Base-by-base conservation (phyloP, 73 alveolate species). In the Paramecium biaurelia region DNA sequence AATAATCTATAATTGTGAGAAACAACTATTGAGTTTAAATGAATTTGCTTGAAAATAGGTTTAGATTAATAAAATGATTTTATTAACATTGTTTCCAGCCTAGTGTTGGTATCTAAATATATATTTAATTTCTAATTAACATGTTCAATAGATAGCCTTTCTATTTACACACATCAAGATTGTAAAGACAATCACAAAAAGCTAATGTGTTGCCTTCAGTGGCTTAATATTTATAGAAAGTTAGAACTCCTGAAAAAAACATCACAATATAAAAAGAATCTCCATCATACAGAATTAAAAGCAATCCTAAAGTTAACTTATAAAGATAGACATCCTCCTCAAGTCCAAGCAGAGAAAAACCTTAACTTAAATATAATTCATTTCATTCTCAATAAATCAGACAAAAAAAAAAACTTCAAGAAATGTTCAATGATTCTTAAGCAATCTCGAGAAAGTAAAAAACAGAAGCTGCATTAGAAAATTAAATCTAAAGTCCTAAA, bases 201-300 rank as follows among this genome's bases (percentile, higher is more conserved):
- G 84, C 15, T 30, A 32, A 30, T 24, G 45, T 53, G 68, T 53
- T 63, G 12, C 84, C 84, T 26, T 63, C 84, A 1, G 84, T 63
- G 11, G 84, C 84, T 63, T 20, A 63, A 63, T 63, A 63, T 63
- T 63, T 63, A 32, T 63, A 63, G 84, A 63, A 63, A 41, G 84
- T 63, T 14, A 26, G 45, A 26, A 63, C 84, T 63, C 84, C 84
- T 11, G 84, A 63, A 32, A 63, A 63, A 32, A n/a, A 26, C 41
- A 26, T 23, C 11, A 28, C 84, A 63, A 63, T 26, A 32, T 30
- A 63, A 24, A 63, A 63, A 20, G 84, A 63, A 63, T 63, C 84
- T 63, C 84, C 84, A 30, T 63, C 43, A 12, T 63, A 63, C 26
- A 26, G 84, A 63, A 26, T 63, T 32, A 63, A 63, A 63, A 63